These are phyloP conservation scores for Cladosporium sphaerospermum DNA, from an alignment of 2,329 filamentous ascomycete genomes.

Conservation along the genomic window DNA sequence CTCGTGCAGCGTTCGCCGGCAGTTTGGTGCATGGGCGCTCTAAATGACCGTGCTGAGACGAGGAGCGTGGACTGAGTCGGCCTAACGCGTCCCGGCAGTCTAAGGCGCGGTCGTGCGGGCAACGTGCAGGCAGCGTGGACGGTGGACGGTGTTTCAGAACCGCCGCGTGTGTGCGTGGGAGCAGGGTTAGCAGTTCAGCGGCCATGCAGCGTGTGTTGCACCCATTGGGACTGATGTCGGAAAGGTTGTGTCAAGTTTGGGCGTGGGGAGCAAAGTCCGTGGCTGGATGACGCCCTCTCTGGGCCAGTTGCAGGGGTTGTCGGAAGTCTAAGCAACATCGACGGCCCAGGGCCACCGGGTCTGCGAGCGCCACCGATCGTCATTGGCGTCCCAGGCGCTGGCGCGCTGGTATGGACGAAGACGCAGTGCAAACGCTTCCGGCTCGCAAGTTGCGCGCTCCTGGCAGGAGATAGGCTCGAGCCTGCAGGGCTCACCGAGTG, in stretches of 20 bases:
- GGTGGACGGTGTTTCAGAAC: constrained; percentile 4
- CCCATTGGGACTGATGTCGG: not conserved
- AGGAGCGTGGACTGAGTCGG: constrained; percentile 1
- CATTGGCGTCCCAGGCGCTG: not conserved
- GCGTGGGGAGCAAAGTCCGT: constrained; percentile 1
- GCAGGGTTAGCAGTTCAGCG: not conserved
- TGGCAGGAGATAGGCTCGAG: not conserved
- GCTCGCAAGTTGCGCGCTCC: not conserved
- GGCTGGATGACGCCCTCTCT: constrained; percentile 5
- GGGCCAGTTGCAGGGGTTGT: not conserved
- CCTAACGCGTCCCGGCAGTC: not conserved
- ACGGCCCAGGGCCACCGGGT: not conserved
- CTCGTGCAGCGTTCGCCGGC: too few relatives aligned
- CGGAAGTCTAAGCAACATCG: constrained; percentile 3
- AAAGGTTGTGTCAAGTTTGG: not conserved
- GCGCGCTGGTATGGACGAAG: not conserved
- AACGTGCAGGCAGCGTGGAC: constrained; percentile 4
- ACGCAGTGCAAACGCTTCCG: not conserved
- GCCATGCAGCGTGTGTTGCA: not conserved
- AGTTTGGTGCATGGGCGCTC: too few relatives aligned
- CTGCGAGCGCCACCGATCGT: too few relatives aligned
- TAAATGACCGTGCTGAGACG: not conserved
- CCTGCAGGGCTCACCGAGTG: constrained; percentile 2
- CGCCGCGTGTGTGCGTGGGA: not conserved
- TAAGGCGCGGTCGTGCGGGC: constrained; percentile 3